Evolutionary conservation across 2,329 filamentous ascomycete species (phyloP).

Genomic region (Pseudovirgaria hyperparasitica): DNA sequence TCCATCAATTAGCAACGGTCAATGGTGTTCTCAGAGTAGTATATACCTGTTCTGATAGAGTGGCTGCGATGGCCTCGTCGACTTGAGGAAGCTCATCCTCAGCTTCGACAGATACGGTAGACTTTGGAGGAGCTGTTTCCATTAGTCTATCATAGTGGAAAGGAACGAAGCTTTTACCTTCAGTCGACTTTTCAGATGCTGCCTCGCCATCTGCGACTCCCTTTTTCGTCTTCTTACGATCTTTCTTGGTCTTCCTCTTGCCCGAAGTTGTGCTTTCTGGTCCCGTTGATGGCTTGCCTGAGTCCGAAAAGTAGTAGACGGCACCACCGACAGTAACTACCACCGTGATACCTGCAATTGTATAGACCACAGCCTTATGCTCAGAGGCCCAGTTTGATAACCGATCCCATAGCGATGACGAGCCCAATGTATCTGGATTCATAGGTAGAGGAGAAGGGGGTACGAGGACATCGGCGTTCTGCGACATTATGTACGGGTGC

Average conservation of each 20-base stretch:
- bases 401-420: slow-evolving; percentile 74
- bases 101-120: slow-evolving; percentile 21
- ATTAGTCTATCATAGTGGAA: slow-evolving; percentile 7
- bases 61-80: slow-evolving; percentile 30
- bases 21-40: slow-evolving; percentile 1
- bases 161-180: slow-evolving; percentile 6
- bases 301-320: slow-evolving; percentile 71
- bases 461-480: too few relatives aligned
- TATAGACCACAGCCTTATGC: slow-evolving; percentile 92
- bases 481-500: too few relatives aligned
- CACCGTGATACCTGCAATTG: slow-evolving; percentile 85
- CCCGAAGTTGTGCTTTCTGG: slow-evolving; percentile 14
- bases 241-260: slow-evolving; percentile 78
- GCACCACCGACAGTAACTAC: slow-evolving; percentile 85
- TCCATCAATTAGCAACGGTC: slow-evolving; percentile 26
- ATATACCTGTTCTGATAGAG: slow-evolving; percentile 30
- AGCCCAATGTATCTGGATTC: slow-evolving; percentile 29
- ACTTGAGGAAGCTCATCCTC: slow-evolving; percentile 37
- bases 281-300: slow-evolving; percentile 28
- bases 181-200: slow-evolving; percentile 25
- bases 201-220: slow-evolving; percentile 39
- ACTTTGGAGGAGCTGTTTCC: slow-evolving; percentile 19
- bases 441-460: slow-evolving; percentile 23
- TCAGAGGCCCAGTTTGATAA: slow-evolving; percentile 86
- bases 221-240: slow-evolving; percentile 78